Base-by-base conservation (phyloP, 257 asterid genomes). In the Plantago elongata region DNA sequence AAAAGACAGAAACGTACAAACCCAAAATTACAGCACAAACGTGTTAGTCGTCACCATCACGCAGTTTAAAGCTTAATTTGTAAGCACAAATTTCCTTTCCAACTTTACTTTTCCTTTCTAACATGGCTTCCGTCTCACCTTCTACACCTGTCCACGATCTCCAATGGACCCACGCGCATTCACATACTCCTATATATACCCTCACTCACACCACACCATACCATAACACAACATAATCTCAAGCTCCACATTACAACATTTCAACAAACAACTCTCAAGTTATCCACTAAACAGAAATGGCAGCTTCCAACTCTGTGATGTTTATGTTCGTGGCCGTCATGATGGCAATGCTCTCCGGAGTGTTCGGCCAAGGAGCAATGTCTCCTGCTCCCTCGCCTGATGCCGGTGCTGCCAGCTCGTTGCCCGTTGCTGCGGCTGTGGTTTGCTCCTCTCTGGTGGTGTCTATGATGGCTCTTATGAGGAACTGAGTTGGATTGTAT, bases 361-460 rank as follows among this genome's bases (percentile, higher is more conserved):
- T 58, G 34, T 58, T 70, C 13, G 82, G 77, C 46, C 85, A 82
- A 60, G 79, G 62, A 7, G 73, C 45, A 45, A 0, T 51, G n/a
- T 51, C 81, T 1, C 92, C 89, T 2, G 84, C 87, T 11, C 89
- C 89, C 15, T 63, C 84, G 14, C 85, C 84, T 1, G 74, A 72
- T 47, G 57, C 73, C 54, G 94, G 85, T 4, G 74, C 77, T 9
- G 81, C 69, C 9, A 57, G 7, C 71, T 66, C 79, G 9, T 63
- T 80, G 71, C 74, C 87, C 10, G 54, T 71, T 22, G 78, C 87
- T 13, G 67, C 72, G 56, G 87, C 82, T 15, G 63, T 76, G 13
- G 76, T 78, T 54, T 74, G 67, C 62, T 82, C 77, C 45, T 80
- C 94, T 0, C 13, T 85, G 77, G 62, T 63, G 45, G 17, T 76